Evolutionary conservation across 176 grass and related monocot genomes (phyloP), one percentile per base, ranked within the genome.

Genomic region (Carex myosuroides): DNA sequence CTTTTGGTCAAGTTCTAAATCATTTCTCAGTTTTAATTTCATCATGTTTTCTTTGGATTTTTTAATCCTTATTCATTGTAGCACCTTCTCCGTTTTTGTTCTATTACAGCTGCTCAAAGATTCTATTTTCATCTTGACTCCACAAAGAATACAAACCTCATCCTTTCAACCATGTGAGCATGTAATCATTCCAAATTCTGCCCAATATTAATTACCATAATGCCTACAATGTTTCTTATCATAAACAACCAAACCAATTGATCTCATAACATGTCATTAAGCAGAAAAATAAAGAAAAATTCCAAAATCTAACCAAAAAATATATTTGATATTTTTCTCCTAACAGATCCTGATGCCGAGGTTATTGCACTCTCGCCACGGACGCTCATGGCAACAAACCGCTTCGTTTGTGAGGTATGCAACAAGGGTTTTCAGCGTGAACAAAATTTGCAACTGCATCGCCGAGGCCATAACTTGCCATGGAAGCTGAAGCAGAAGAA

Each of bases 401-500:
- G 97, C 18, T 99, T 99, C 82, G 88, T 99, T 58, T 99, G 97
- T 82, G 97, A 99, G 93, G 97, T 99, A 64, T 99, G 97, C 91
- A 93, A 94, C 81, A 99, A 99, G 85, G 97, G 97, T 6, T 99
- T 99, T 86, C 97, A 95, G 80, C 89, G 97, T 0, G 97, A 99
- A 87, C 97, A 99, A 82, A 99, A 99, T 90, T 89, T 99, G 71
- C 97, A 99, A 87, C 93, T 99, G 22, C 97, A 99, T 88, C 93
- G 93, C 0, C 93, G 97, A 11, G 97, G 97, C 5, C 97, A 99
- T 85, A 99, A 99, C 87, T 89, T 99, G 56, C 97, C 97, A 3
- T 99, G 97, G 97, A 99, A 99, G 87, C 90, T 99, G 79, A 91
- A 92, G 90, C 97, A 95, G 84, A 99, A 96, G 88, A 96, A 91